Base-by-base conservation (phyloP, 495 filamentous ascomycete species). In the Xylaria bambusicola region DNA sequence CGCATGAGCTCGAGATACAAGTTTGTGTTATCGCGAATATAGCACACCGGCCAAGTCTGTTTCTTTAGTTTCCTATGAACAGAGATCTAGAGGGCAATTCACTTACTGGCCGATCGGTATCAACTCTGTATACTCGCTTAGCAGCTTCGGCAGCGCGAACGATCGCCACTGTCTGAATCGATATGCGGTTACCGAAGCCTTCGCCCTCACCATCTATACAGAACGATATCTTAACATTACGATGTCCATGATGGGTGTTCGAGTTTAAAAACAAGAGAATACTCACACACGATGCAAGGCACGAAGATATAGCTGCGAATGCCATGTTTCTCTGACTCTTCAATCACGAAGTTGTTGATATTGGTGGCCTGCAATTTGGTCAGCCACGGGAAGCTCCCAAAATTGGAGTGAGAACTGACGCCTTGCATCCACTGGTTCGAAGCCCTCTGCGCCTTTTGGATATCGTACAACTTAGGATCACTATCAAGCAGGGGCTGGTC, bases 31-130 rank as follows among this genome's bases (percentile, higher is more conserved):
- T 83, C 80, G 0, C 35, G 10, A 26, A 83, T 58, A 56, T 82
- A 77, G 52, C 71, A 76, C 3, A 83, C 77, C 0, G 80, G 79
- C 79, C 79, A 82, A 6, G 64, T 66, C 79, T 80, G 20, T 9
- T 20, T 40, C 5, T 20, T 58, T 46, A 52, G 60, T 44, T 23
- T 29, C 15, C 48, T 20, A n/a, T 41, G 38, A 20, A 17, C 10
- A 23, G 40, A 20, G 18, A 35, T 6, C 62, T 26, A 20, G n/a
- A 2, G 31, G 9, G 12, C 10, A 15, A 45, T 10, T 17, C n/a
- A 57, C 70, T n/a, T 66, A 80, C 77, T 47, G 69, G 66, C 4
- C 58, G 46, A 6, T 53, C 67, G 0, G 42, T 8, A 52, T 82
- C 73, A 18, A 77, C 71, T 1, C 62, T 59, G 51, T 75, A 79